A percentile compares a stretch with the other conserved stretches of the same genome.
Conservation (phyloP, 768 basidiomycete genomes). For the Phylloporus scabripes region DNA sequence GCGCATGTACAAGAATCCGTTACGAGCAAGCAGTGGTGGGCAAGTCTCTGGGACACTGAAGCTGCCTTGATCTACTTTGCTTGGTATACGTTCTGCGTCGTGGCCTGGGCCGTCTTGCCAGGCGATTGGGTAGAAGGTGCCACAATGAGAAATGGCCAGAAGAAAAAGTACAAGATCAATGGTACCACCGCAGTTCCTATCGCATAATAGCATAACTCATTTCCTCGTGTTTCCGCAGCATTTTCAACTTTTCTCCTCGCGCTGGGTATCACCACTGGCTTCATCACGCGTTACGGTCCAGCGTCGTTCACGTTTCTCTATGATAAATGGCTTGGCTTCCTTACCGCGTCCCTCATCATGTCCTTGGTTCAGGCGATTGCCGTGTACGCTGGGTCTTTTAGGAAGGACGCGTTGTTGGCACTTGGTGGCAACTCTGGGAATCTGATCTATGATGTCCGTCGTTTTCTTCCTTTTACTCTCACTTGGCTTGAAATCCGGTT, state of each 20-base stretch:
- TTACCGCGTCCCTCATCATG: constrained; percentile 79
- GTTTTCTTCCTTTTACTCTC: not conserved
- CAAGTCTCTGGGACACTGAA: constrained; percentile 74
- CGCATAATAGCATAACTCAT: not conserved
- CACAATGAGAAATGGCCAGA: constrained; percentile 66
- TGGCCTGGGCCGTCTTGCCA: constrained; percentile 76
- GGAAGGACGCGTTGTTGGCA: constrained; percentile 66
- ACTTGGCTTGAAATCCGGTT: constrained; percentile 1
- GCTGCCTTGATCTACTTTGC: constrained; percentile 70
- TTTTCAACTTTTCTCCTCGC: constrained; percentile 84
- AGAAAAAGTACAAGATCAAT: constrained; percentile 90
- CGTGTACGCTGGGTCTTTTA: constrained; percentile 71
- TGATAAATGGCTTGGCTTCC: constrained; percentile 85
- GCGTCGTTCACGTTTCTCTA: constrained; percentile 84
- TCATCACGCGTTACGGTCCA: constrained; percentile 69
- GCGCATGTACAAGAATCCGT: constrained; percentile 44
- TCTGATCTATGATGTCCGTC: constrained; percentile 81
- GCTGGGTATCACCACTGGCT: constrained; percentile 64
- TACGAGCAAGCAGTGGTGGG: constrained; percentile 57
- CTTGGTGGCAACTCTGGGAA: constrained; percentile 91
- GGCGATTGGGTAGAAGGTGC: constrained; percentile 68
- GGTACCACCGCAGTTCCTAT: constrained; percentile 44
- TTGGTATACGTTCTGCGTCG: constrained; percentile 89
- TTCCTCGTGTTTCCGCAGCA: constrained; percentile 39
- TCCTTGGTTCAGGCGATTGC: constrained; percentile 65